Evolutionary conservation across 306 rosid species (phyloP), one percentile per base, ranked within the genome.

Genomic region (Dalbergia cultrata): DNA sequence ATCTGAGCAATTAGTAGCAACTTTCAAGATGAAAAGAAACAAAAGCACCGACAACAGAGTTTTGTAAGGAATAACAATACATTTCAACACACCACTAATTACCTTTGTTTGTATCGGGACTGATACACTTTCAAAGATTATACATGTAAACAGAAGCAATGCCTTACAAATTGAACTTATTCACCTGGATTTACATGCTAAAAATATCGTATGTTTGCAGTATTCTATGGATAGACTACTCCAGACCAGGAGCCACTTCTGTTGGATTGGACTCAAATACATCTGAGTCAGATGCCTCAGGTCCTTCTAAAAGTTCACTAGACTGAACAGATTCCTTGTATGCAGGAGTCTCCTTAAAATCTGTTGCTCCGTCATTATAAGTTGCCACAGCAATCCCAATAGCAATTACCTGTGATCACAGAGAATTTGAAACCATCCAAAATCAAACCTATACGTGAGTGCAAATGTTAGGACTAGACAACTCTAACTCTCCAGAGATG

Each of bases 161-260:
- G 74, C 86, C 82, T 74, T 84, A 72, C 87, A 82, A 75, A 57
- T 31, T 47, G 78, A 77, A 57, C 58, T 79, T 83, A 63, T 72
- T 84, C 72, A 45, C 69, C 86, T 60, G 60, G 68, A 80, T 68
- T 49, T 63, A 60, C 54, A 71, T 64, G 78, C 57, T 77, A 80
- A 74, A 69, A 60, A 82, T 43, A 62, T 72, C 47, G 76, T 81
- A 76, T 72, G 62, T 67, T 41, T 77, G 56, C 72, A 62, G 39
- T 76, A 56, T 74, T 26, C 72, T 73, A 52, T 44, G 26, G 13
- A 70, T 22, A n/a, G 17, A 67, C 84, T 90, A 93, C 13, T 95
- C 92, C 97, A 95, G 89, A 78, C 93, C 86, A 59, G 99, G 99
- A 81, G 98, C 99, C 75, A 93, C 99, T 83, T 93, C 99, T 4